A percentile compares a stretch with the other conserved stretches of the same genome.
phyloP scores from a whole-genome alignment of 2,329 filamentous ascomycete species.

The Aspergillus pseudoviridinutans region DNA sequence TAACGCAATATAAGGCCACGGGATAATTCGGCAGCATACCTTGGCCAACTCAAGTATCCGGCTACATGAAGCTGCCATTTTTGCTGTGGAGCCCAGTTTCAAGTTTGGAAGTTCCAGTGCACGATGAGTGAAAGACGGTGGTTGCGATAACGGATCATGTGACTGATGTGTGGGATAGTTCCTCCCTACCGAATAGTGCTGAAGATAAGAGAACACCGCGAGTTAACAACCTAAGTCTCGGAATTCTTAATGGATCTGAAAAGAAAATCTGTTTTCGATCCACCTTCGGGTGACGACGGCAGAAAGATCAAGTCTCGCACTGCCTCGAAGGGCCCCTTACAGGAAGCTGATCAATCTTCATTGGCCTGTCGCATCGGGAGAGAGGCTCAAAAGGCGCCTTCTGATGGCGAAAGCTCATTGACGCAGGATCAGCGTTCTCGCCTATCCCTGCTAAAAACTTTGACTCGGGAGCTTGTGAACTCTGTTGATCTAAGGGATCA shows the following conservation, averaged over 20 bases:
- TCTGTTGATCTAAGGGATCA: constrained; percentile 9
- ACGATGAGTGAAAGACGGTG: too few relatives aligned
- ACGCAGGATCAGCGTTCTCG: constrained; percentile 4
- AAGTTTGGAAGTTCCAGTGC: too few relatives aligned
- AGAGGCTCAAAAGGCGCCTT: not conserved
- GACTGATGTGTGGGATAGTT: not conserved
- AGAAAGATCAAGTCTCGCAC: constrained; percentile 15
- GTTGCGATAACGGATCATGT: not conserved
- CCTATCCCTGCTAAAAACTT: constrained; percentile 15
- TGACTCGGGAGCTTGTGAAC: constrained; percentile 20
- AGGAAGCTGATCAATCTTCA: not conserved
- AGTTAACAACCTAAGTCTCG: too few relatives aligned
- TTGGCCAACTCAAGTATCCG: constrained; percentile 69
- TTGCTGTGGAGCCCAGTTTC: not conserved
- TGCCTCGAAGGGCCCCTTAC: not conserved
- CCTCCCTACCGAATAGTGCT: not conserved
- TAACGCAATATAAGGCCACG: not conserved
- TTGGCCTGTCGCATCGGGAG: not conserved
- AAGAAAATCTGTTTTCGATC: constrained; percentile 16
- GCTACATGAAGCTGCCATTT: constrained; percentile 50
- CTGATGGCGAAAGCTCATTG: not conserved
- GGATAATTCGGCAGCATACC: constrained; percentile 45
- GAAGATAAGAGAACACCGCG: not conserved
- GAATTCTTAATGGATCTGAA: constrained; percentile 22
- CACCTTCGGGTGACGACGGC: not conserved